Conservation (phyloP, 1,284 basidiomycete genomes). For the Thecaphora frezii region DNA sequence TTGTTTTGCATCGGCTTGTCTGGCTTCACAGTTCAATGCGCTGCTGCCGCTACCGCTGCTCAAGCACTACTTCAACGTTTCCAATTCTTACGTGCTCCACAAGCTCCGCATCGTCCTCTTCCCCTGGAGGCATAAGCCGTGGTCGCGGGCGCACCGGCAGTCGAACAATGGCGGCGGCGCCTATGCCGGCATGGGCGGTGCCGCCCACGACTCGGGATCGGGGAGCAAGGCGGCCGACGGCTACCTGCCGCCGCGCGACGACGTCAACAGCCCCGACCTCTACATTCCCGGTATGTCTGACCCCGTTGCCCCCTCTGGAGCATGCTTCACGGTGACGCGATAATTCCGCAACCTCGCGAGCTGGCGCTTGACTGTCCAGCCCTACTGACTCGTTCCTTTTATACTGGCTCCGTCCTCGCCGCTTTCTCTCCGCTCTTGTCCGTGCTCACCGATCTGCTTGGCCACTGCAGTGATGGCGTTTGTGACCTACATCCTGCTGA, state of each 20-base stretch:
- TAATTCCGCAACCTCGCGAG: too few relatives aligned
- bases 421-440: neutral
- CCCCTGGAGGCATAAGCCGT: constrained; percentile 78
- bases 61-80: constrained; percentile 95
- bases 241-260: constrained; percentile 85
- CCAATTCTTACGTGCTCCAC: constrained; percentile 89
- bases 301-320: too few relatives aligned
- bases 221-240: constrained; percentile 27
- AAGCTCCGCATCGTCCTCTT: constrained; percentile 90
- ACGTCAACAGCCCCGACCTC: constrained; percentile 92
- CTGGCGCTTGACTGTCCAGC: too few relatives aligned
- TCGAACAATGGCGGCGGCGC: constrained; percentile 22
- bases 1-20: neutral
- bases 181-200: constrained; percentile 4
- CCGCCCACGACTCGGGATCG: constrained; percentile 9
- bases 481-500: constrained; percentile 90
- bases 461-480: constrained; percentile 79
- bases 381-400: too few relatives aligned
- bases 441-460: neutral
- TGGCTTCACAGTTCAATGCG: constrained; percentile 28
- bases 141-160: constrained; percentile 52
- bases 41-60: constrained; percentile 61
- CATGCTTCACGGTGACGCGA: too few relatives aligned
- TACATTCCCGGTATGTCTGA: constrained; percentile 82
- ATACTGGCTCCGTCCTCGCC: too few relatives aligned